Base-by-base conservation (phyloP, 2,329 filamentous ascomycete species). In the Neonectria magnoliae region DNA sequence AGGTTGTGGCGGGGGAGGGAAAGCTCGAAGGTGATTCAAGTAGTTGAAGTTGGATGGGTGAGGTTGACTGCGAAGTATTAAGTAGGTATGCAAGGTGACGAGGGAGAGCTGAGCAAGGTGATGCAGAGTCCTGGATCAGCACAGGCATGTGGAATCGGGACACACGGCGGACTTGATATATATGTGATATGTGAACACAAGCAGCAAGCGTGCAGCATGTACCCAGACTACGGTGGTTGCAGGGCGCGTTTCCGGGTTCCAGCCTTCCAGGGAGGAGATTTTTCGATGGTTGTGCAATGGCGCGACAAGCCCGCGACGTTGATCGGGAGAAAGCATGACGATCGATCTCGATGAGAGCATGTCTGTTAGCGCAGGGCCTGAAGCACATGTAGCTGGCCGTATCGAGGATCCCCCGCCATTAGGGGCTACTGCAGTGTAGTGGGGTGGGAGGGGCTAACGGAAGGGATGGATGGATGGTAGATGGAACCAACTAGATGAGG, bases 301-400 rank as follows among this genome's bases (percentile, higher is more conserved):
- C 18, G 27, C 16, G 27, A 11, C 25, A 11, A 25, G 45, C 70
- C 52, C 66, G 58, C 56, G 33, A 61, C 53, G 56, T 67, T 67
- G 71, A 74, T 74, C 71, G 72, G 68, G 66, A 62, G 60, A 70
- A 68, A 57, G 61, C 69, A 70, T 67, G 73, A 67, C 66, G 73
- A 75, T 75, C 73, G 73, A 75, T 75, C 73, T 75, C 71, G 73
- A 76, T 75, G 72, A 41, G 52, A 38, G 68, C 57, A 57, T 56
- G 62, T 22, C 41, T 66, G 70, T 71, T 75, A 74, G 71, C 67
- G 71, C 60, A 57, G 57, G 51, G 63, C 47, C 56, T 42, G 53
- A 67, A 55, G 60, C 20, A 57, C 60, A 70, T 66, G 73, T 75
- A 71, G 53, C 65, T 62, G 55, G 56, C 66, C 62, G 69, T 69